Percentiles rank a stretch among this genome's conserved stretches.
These are phyloP conservation scores for Friedmanniomyces endolithicus DNA, from an alignment of 495 filamentous ascomycete genomes.

Conservation along the genomic window DNA sequence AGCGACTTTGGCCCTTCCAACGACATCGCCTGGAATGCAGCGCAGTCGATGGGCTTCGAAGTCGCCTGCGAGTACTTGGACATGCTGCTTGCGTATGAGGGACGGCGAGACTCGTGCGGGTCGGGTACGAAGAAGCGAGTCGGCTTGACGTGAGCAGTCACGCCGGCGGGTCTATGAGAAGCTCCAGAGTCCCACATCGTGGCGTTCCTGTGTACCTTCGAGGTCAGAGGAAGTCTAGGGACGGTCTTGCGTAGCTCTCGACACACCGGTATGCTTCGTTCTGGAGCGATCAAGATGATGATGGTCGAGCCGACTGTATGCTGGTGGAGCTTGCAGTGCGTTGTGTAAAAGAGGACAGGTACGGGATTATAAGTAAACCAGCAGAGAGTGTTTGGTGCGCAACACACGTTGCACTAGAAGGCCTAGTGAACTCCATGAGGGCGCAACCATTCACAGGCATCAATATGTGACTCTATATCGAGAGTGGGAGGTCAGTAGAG, in stretches of 20 bases:
- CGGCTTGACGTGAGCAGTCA: not conserved
- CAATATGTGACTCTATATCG: not conserved
- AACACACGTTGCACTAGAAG: no score
- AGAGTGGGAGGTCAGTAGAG: not conserved
- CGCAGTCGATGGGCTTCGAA: not conserved
- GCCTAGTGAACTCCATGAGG: not conserved
- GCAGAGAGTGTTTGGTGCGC: no score
- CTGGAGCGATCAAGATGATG: no score
- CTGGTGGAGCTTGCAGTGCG: no score
- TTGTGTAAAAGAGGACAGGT: no score
- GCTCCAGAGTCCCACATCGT: not conserved
- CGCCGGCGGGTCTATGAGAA: not conserved
- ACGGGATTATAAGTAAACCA: no score
- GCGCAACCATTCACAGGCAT: not conserved
- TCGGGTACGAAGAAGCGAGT: not conserved
- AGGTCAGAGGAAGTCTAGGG: no score
- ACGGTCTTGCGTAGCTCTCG: no score
- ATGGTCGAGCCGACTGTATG: no score
- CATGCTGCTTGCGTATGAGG: not conserved
- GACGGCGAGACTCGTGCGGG: not conserved
- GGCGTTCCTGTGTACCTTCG: not conserved
- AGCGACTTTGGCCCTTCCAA: not conserved
- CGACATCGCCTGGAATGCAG: not conserved
- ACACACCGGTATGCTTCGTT: no score
- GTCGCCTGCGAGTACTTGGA: not conserved